phyloP scores from a whole-genome alignment of 2,329 filamentous ascomycete genomes.

The Emergomyces orientalis region DNA sequence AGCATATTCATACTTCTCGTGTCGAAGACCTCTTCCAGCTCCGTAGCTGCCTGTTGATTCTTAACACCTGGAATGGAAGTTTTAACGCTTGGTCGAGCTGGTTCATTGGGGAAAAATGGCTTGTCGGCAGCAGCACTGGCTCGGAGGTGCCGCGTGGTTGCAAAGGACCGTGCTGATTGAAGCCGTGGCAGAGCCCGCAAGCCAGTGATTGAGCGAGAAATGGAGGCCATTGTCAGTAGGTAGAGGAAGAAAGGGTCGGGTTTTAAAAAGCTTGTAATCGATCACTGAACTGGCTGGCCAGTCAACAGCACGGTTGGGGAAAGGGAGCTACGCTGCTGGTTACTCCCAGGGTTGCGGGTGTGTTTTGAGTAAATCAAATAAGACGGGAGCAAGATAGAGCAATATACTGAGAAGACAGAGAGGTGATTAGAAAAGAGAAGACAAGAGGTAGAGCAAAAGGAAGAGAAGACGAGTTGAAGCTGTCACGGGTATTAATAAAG shows the following conservation, averaged over 20 bases:
- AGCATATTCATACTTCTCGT: constrained; percentile 79
- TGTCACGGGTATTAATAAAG: background rate
- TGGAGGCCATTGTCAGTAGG: constrained; percentile 25
- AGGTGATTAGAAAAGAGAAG: background rate
- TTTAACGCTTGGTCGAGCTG: constrained; percentile 44
- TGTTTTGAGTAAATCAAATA: too few relatives aligned
- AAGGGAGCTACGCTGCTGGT: too few relatives aligned
- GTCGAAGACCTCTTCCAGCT: constrained; percentile 73
- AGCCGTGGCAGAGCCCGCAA: constrained; percentile 27
- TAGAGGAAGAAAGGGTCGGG: background rate
- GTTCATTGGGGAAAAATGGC: constrained; percentile 52
- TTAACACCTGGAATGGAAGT: constrained; percentile 66
- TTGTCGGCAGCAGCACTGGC: constrained; percentile 23
- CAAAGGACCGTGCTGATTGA: constrained; percentile 24
- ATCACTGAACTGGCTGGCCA: background rate
- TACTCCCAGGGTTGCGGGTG: too few relatives aligned
- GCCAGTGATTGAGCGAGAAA: constrained; percentile 29
- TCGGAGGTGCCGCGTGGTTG: constrained; percentile 5
- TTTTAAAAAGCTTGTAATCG: background rate
- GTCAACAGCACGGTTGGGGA: background rate
- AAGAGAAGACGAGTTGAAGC: too few relatives aligned
- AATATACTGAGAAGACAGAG: background rate
- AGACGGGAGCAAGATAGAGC: too few relatives aligned
- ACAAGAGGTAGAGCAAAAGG: background rate
- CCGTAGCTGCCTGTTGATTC: constrained; percentile 57